These are phyloP conservation scores for Parastagonospora avenae DNA, from an alignment of 2,329 filamentous ascomycete species.

Conservation along the genomic window DNA sequence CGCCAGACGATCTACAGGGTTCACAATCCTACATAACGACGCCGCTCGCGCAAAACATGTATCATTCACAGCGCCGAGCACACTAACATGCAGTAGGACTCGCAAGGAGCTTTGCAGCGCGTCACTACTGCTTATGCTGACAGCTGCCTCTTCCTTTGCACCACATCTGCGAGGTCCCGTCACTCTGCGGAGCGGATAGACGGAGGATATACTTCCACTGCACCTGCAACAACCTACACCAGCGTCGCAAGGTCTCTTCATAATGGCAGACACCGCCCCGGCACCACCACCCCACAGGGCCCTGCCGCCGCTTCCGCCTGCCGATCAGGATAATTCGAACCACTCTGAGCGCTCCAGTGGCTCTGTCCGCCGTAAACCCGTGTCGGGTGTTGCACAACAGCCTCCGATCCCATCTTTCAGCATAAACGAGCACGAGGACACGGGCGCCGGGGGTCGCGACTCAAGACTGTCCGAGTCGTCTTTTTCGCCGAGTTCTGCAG, in stretches of 20 bases:
- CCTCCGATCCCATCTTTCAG: constrained; percentile 39
- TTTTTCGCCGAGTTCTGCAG: constrained; percentile 34
- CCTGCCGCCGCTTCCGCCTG: constrained; percentile 34
- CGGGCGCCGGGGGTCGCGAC: constrained; percentile 34
- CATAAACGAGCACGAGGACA: constrained; percentile 38
- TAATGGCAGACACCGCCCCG: constrained; percentile 36
- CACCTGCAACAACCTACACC: background rate
- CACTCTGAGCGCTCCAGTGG: constrained; percentile 23
- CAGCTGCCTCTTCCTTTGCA: background rate
- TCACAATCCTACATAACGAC: constrained; percentile 17
- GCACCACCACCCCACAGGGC: constrained; percentile 27
- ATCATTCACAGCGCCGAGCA: constrained; percentile 14
- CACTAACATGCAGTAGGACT: constrained; percentile 17
- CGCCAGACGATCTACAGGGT: constrained; percentile 22
- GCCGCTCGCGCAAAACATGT: constrained; percentile 10
- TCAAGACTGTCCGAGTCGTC: constrained; percentile 44
- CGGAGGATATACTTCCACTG: background rate
- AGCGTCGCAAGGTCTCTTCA: constrained; percentile 1
- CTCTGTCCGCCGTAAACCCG: constrained; percentile 33
- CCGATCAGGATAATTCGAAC: constrained; percentile 17
- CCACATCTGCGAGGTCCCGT: background rate
- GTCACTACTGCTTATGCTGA: constrained; percentile 2
- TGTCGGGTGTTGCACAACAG: constrained; percentile 18
- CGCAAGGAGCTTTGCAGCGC: background rate
- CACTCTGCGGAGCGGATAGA: background rate